Conservation (phyloP, 2,329 filamentous ascomycete genomes). For the Penicillium griseofulvum region DNA sequence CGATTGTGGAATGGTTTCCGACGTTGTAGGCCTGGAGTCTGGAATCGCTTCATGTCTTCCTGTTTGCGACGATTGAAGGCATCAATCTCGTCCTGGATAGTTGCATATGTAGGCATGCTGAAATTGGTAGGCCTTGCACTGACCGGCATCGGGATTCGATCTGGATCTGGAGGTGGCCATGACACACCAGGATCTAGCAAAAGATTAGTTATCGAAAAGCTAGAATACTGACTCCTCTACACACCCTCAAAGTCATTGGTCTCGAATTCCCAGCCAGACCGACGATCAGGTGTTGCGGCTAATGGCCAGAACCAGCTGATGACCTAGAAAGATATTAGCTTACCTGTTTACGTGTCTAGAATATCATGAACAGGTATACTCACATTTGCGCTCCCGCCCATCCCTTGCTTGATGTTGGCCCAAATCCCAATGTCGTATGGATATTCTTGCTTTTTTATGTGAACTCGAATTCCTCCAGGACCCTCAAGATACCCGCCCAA, state of each 20-base stretch:
- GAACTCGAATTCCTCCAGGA: constrained; percentile 55
- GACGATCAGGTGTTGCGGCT: constrained; percentile 48
- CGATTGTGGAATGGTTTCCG: constrained; percentile 45
- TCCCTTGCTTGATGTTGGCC: constrained; percentile 57
- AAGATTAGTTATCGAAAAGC: neutral
- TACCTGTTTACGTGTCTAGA: too few species aligned
- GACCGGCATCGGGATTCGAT: constrained; percentile 44
- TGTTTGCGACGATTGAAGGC: constrained; percentile 56
- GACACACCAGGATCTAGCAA: constrained; percentile 34
- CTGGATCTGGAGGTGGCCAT: constrained; percentile 52
- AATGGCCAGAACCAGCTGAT: constrained; percentile 63
- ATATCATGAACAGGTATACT: constrained; percentile 2
- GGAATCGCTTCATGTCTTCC: constrained; percentile 49
- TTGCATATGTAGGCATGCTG: constrained; percentile 28
- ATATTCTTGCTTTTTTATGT: constrained; percentile 60
- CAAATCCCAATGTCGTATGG: constrained; percentile 65
- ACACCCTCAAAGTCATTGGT: constrained; percentile 61
- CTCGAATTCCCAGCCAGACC: constrained; percentile 52
- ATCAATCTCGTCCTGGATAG: constrained; percentile 45
- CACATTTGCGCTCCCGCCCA: constrained; percentile 55
- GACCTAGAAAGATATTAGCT: constrained; percentile 30
- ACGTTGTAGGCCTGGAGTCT: constrained; percentile 34
- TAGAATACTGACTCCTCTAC: neutral
- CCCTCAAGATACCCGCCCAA: constrained; percentile 59
- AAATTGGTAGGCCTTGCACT: constrained; percentile 19